A percentile compares a stretch with the other conserved stretches of the same genome.
Evolutionary conservation across 768 basidiomycete genomes (phyloP).

Genomic region (Russula sp.): DNA sequence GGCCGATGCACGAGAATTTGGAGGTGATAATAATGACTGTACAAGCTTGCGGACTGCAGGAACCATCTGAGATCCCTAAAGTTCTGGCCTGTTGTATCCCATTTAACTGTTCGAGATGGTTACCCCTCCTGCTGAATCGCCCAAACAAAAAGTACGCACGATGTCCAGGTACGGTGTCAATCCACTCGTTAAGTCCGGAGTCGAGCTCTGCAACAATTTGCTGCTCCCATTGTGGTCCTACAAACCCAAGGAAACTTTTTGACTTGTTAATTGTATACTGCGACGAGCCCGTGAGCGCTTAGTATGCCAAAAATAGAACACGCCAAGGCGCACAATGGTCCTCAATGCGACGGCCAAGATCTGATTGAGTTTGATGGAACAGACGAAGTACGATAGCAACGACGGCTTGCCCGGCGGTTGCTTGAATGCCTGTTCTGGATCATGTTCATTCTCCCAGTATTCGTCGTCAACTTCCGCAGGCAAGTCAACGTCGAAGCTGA

Average conservation of each 20-base stretch:
- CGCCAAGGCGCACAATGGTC: conserved; percentile 43
- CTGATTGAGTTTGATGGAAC: conserved; percentile 51
- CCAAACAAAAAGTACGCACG: conserved; percentile 22
- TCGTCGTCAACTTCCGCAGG: conserved; percentile 24
- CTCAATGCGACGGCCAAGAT: conserved; percentile 58
- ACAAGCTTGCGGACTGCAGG: conserved; percentile 36
- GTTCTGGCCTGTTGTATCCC: conserved; percentile 24
- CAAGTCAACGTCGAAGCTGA: conserved; percentile 26
- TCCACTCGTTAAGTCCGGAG: conserved; percentile 42
- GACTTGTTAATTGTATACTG: conserved; percentile 73
- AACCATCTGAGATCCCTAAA: conserved; percentile 25
- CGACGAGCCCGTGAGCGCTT: not conserved
- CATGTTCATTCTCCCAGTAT: conserved; percentile 21
- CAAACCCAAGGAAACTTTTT: conserved; percentile 47
- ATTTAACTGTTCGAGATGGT: conserved; percentile 20
- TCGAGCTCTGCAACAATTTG: conserved; percentile 43
- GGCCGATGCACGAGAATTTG: conserved; percentile 46
- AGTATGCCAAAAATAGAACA: not conserved
- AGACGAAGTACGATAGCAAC: conserved; percentile 47
- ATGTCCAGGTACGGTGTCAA: conserved; percentile 38
- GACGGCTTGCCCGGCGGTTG: conserved; percentile 61
- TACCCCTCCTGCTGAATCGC: not conserved
- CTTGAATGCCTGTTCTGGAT: conserved; percentile 38
- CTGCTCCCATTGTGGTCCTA: conserved; percentile 45
- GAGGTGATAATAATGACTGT: conserved; percentile 38